Percentiles rank a stretch among this genome's conserved stretches.
Evolutionary conservation across 805 yeast species (phyloP).

Genomic region (Komagataella populi): DNA sequence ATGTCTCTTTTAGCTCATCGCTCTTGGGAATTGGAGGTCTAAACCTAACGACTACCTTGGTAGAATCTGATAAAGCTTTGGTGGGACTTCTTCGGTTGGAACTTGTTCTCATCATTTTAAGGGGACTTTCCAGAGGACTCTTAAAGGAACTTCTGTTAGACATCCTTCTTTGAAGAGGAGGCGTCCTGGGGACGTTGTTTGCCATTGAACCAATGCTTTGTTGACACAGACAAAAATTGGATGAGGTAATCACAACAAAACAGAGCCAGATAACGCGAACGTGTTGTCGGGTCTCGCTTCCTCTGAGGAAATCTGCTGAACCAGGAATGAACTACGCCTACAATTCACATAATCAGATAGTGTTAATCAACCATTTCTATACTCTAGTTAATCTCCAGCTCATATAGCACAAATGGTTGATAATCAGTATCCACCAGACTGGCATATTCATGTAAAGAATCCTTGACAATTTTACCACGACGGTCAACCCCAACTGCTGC

Average conservation of each 20-base stretch:
- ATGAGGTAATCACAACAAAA: background rate
- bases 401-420: slow-evolving; percentile 89
- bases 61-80: background rate
- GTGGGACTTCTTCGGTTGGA: background rate
- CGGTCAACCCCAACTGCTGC: slow-evolving; percentile 65
- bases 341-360: background rate
- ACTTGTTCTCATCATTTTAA: background rate
- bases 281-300: background rate
- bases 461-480: slow-evolving; percentile 52
- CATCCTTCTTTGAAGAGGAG: background rate
- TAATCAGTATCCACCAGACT: slow-evolving; percentile 88
- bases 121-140: background rate
- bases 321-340: background rate
- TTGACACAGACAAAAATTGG: background rate
- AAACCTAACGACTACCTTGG: background rate
- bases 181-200: background rate
- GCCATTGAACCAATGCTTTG: background rate
- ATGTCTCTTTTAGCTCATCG: background rate
- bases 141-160: background rate
- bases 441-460: slow-evolving; percentile 71
- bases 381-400: slow-evolving; percentile 24
- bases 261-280: background rate
- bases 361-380: background rate
- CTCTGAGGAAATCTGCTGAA: background rate
- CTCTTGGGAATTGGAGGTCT: background rate